Base-by-base conservation (phyloP, 176 grass and related monocot genomes). In the Oryza coarctata region DNA sequence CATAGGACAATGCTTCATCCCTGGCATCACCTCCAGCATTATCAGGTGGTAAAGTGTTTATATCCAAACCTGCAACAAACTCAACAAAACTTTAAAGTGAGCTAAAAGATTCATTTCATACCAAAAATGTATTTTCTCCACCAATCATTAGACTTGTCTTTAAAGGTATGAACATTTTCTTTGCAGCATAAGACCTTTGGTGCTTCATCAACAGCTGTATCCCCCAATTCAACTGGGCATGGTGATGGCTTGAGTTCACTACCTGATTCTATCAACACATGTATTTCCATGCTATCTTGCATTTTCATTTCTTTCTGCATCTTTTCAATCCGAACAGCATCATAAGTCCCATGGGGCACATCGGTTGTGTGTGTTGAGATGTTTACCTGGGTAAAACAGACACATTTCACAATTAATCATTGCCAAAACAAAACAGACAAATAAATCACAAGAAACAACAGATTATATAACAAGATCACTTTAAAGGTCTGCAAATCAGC, bases 291-390 rank as follows among this genome's bases (percentile, higher is more conserved):
- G 52, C 61, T 43, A 75, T 94, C 94, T 88, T 92, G 87, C 1
- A 75, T 35, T 60, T 63, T 82, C 68, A 89, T 81, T 33, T 70
- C 7, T 40, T 87, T 85, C 79, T 92, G 63, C 71, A 6, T 60
- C 34, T 81, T 64, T 79, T 85, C 52, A 76, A 97, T 89, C 64
- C n/a, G 7, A 27, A 5, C 0, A 79, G 76, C 23, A 9, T 82
- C 30, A 60, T 80, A 17, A 35, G 63, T 23, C 28, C 6, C n/a
- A 85, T 40, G 57, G 28, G 74, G 18, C 39, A 80, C 83, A 28
- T 97, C 92, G 41, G 81, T 32, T 43, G 83, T 89, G 89, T 94
- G 94, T 26, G 81, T 94, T 45, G 92, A 88, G 29, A 97, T 83
- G 68, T 97, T 94, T 38, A 97, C 91, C 94, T 97, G 75, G 38